phyloP scores from a whole-genome alignment of 768 basidiomycete species.

The Hypsizygus marmoreus region DNA sequence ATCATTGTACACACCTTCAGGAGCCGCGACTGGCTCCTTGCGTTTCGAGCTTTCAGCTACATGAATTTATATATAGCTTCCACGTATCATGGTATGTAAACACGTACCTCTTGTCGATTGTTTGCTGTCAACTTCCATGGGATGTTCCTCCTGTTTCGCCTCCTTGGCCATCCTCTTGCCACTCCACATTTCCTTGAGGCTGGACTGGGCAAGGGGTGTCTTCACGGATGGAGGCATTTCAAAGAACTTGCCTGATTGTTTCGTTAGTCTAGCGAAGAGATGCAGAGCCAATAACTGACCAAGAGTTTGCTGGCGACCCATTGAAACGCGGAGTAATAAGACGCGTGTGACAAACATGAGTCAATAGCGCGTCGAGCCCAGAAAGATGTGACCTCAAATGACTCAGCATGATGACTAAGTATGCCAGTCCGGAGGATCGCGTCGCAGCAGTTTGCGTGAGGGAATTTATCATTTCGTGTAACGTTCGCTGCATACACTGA shows the following conservation, averaged over 20 bases:
- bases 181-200: conserved; percentile 74
- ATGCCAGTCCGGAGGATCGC: too few relatives aligned
- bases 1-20: conserved; percentile 11
- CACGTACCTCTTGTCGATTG: conserved; percentile 23
- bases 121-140: conserved; percentile 33
- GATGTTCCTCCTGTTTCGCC: conserved; percentile 23
- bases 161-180: conserved; percentile 24
- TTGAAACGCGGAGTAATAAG: conserved; percentile 34
- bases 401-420: too few relatives aligned
- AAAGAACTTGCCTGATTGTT: conserved; percentile 66
- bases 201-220: conserved; percentile 77
- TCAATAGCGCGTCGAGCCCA: conserved; percentile 43
- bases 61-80: background rate
- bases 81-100: background rate
- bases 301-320: conserved; percentile 77
- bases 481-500: too few relatives aligned
- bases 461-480: too few relatives aligned
- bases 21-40: conserved; percentile 30
- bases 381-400: too few relatives aligned
- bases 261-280: conserved; percentile 4
- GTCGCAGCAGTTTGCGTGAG: too few relatives aligned
- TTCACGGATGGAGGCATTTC: conserved; percentile 71
- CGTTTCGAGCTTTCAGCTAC: conserved; percentile 45
- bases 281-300: conserved; percentile 37
- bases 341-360: conserved; percentile 47